Conservation (phyloP, 371 early-diverging fungal genomes). For the Actinomucor elegans region DNA sequence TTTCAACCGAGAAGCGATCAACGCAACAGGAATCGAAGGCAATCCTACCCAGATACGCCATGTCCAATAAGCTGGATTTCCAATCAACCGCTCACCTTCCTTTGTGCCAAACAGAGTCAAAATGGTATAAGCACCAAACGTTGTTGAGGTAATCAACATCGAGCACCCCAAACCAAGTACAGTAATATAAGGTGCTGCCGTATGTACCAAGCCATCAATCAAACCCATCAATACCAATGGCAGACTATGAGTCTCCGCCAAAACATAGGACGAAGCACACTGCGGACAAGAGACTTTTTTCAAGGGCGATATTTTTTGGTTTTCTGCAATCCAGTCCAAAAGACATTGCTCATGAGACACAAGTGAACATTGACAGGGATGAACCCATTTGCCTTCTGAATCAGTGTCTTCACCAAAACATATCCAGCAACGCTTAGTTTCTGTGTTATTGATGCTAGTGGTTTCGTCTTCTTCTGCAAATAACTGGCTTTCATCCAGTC, state of each 20-base stretch:
- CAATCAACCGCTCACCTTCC: conserved; percentile 58
- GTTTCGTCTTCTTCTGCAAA: conserved; percentile 5
- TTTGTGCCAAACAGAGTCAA: conserved; percentile 62
- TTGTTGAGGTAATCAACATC: conserved; percentile 51
- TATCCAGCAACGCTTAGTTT: conserved; percentile 47
- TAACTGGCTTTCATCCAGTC: conserved; percentile 7
- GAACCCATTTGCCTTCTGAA: conserved; percentile 59
- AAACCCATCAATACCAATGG: conserved; percentile 47
- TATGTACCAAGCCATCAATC: conserved; percentile 51
- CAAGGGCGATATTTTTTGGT: conserved; percentile 51
- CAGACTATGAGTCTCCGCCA: conserved; percentile 52
- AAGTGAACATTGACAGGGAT: conserved; percentile 67
- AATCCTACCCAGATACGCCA: conserved; percentile 65
- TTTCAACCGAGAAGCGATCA: conserved; percentile 59
- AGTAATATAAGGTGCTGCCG: conserved; percentile 59
- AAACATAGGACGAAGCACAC: conserved; percentile 57
- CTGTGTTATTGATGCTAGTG: background rate
- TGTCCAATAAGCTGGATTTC: conserved; percentile 58
- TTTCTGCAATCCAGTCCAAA: conserved; percentile 69
- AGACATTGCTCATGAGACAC: conserved; percentile 68
- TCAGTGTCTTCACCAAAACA: conserved; percentile 62
- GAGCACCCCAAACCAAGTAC: conserved; percentile 58
- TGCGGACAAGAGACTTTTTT: conserved; percentile 68
- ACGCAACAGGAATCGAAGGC: conserved; percentile 63
- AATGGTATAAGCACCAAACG: conserved; percentile 64